phyloP scores from a whole-genome alignment of 2,329 filamentous ascomycete genomes.

The Tolypocladium tropicale region DNA sequence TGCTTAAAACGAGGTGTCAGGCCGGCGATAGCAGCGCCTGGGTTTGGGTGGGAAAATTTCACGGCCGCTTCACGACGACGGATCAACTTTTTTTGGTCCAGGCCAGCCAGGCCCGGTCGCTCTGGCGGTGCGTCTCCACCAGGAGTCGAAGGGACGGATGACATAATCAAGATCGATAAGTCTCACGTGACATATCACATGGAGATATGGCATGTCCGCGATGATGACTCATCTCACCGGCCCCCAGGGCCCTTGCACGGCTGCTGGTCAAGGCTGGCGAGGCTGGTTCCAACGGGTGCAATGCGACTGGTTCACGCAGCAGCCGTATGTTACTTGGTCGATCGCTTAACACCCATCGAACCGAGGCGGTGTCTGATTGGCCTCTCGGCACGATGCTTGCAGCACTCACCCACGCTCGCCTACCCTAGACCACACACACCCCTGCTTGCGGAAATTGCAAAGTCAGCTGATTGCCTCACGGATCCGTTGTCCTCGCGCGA shows the following conservation, averaged over 20 bases:
- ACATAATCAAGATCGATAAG: conserved; percentile 12
- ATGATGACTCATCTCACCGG: background rate
- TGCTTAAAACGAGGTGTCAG: background rate
- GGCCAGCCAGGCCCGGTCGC: background rate
- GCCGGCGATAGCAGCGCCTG: conserved; percentile 11
- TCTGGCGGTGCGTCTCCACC: background rate
- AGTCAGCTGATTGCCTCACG: background rate
- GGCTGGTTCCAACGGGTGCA: too few relatives aligned
- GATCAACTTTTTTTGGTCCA: conserved; percentile 22
- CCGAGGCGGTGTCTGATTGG: background rate
- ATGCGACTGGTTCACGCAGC: background rate
- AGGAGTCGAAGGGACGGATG: conserved; percentile 2
- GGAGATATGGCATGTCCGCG: too few relatives aligned
- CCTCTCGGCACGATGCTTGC: background rate
- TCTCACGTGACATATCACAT: conserved; percentile 10
- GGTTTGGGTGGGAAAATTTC: conserved; percentile 22
- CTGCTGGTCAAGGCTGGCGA: too few relatives aligned
- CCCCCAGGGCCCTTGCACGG: too few relatives aligned
- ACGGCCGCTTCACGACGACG: conserved; percentile 14
- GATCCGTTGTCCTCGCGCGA: background rate
- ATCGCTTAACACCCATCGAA: too few relatives aligned
- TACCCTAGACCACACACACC: background rate
- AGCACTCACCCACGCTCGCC: background rate
- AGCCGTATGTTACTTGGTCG: too few relatives aligned
- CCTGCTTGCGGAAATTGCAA: background rate